Conservation (phyloP, 208 protist genomes). For the Balamuthia mandrillaris region DNA sequence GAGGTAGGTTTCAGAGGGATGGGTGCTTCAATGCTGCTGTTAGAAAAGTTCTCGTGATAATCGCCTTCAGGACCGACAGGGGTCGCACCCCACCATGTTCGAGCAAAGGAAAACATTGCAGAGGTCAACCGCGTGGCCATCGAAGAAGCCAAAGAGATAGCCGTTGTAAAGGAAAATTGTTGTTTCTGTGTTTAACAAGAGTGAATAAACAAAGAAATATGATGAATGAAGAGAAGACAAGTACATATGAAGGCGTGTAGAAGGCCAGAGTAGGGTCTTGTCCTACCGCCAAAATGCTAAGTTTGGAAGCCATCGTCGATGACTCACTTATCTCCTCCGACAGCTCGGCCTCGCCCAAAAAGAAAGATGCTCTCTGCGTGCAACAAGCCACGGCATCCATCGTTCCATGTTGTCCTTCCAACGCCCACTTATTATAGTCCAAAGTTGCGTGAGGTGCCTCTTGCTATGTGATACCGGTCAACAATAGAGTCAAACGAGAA, state of each 20-base stretch:
- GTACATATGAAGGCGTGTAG: not conserved
- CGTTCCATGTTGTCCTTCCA: not conserved
- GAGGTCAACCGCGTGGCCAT: constrained; percentile 46
- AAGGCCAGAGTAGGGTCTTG: not conserved
- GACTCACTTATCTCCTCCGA: not conserved
- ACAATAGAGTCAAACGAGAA: not conserved
- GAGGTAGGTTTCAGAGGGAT: constrained; percentile 9
- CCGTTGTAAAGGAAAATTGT: constrained; percentile 32
- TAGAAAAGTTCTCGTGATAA: not conserved
- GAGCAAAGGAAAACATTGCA: constrained; percentile 49
- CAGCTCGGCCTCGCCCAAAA: not conserved
- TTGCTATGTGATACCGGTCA: not conserved
- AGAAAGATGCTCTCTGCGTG: not conserved
- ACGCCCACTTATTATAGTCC: not conserved
- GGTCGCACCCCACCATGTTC: constrained; percentile 45
- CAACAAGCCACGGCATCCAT: not conserved
- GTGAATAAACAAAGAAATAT: not conserved
- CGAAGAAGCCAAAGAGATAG: constrained; percentile 40
- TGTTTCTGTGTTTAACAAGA: not conserved
- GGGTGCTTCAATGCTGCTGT: not conserved
- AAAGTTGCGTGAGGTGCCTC: not conserved
- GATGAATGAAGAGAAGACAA: not conserved
- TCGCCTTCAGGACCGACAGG: not conserved
- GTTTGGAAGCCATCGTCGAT: not conserved
- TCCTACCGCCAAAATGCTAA: not conserved